These are phyloP conservation scores for Zymoseptoria passerinii DNA, from an alignment of 2,329 filamentous ascomycete genomes.

Conservation along the genomic window DNA sequence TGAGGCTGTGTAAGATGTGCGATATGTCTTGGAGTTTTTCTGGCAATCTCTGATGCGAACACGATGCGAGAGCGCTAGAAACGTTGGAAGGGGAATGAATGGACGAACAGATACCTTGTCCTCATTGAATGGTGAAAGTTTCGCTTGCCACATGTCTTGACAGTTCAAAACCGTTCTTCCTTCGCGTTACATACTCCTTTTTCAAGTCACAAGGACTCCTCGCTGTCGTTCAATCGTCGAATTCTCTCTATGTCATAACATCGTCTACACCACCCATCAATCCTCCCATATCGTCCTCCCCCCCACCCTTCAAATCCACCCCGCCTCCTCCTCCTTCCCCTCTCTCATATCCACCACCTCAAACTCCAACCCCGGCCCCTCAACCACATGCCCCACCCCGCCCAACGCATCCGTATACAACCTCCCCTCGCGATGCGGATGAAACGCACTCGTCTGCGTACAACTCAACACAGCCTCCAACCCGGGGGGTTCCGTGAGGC, in stretches of 20 bases:
- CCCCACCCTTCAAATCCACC: not conserved
- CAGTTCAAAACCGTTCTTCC: no score
- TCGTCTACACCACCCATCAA: no score
- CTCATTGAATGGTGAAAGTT: no score
- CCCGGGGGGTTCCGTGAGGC: conserved; percentile 83
- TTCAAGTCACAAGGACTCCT: not conserved
- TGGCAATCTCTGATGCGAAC: no score
- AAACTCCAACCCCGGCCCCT: conserved; percentile 49
- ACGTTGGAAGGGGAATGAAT: no score
- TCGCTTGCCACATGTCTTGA: no score
- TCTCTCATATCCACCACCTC: conserved; percentile 56
- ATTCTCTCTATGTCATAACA: not conserved
- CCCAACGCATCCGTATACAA: conserved; percentile 66
- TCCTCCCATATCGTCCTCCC: no score
- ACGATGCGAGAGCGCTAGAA: no score
- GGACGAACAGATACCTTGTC: no score
- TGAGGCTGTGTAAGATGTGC: no score
- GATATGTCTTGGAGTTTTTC: no score
- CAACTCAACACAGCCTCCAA: conserved; percentile 78
- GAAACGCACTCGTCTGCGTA: conserved; percentile 70
- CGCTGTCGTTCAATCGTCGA: not conserved
- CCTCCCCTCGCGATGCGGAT: conserved; percentile 62
- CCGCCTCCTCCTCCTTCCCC: not conserved
- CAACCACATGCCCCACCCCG: conserved; percentile 49
- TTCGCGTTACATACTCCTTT: not conserved